Percentiles rank a stretch among this genome's conserved stretches.
phyloP scores from a whole-genome alignment of 352 stramenopile genomes.

The Salisapilia sapeloensis region DNA sequence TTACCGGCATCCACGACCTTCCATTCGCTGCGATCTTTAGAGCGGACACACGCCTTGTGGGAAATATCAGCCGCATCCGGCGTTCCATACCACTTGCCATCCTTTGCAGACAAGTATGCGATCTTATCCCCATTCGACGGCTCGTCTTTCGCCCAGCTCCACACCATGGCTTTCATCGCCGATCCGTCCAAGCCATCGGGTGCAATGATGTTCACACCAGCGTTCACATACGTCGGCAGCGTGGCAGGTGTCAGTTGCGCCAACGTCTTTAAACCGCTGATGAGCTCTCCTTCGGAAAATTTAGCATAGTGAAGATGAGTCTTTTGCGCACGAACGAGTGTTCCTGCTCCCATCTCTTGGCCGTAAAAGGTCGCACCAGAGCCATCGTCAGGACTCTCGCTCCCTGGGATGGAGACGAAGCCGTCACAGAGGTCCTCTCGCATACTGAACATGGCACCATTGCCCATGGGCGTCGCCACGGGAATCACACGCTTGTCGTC shows the following conservation, averaged over 20 bases:
- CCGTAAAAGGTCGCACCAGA: conserved; percentile 16
- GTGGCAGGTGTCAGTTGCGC: conserved; percentile 13
- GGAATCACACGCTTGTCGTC: conserved; percentile 34
- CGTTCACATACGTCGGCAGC: conserved; percentile 23
- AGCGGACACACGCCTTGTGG: conserved; percentile 37
- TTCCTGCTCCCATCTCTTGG: conserved; percentile 18
- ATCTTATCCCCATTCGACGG: conserved; percentile 14
- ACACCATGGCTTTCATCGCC: conserved; percentile 31
- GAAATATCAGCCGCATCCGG: conserved; percentile 15
- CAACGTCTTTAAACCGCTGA: conserved; percentile 4
- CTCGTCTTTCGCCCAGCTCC: conserved; percentile 39
- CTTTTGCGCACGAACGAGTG: conserved; percentile 22
- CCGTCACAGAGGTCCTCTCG: conserved; percentile 18
- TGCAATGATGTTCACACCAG: conserved; percentile 39
- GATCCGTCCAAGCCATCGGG: conserved; percentile 33
- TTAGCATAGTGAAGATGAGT: conserved; percentile 35
- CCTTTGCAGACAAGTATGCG: conserved; percentile 21
- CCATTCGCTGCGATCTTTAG: conserved; percentile 21
- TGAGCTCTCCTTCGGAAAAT: conserved; percentile 15
- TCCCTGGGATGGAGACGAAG: conserved; percentile 17
- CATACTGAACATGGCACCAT: conserved; percentile 44
- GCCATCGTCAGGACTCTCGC: conserved; percentile 4
- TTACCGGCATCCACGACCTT: conserved; percentile 23
- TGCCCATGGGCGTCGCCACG: conserved; percentile 17
- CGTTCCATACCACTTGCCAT: conserved; percentile 40